These are phyloP conservation scores for Hypoxylon lenormandii DNA, from an alignment of 495 filamentous ascomycete species.

Conservation along the genomic window DNA sequence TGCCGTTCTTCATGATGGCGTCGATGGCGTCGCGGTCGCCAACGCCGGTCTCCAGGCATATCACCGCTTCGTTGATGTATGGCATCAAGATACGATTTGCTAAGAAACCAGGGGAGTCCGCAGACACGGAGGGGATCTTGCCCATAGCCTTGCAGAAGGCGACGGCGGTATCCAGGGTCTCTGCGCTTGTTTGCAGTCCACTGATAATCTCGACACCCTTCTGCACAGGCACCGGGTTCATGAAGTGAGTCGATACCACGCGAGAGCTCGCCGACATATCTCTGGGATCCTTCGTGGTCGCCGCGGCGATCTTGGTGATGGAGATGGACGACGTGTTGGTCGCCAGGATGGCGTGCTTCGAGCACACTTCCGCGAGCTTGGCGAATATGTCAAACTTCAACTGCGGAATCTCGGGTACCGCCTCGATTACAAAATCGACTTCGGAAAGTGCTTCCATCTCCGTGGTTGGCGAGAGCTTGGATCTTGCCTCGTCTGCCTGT, in stretches of 20 bases:
- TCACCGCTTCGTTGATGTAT: slow-evolving; percentile 98
- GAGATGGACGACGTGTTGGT: slow-evolving; percentile 98
- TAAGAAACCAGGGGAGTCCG: slow-evolving; percentile 92
- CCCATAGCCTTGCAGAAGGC: slow-evolving; percentile 90
- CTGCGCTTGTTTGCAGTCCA: slow-evolving; percentile 86
- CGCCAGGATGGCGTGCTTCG: slow-evolving; percentile 88
- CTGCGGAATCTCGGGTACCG: slow-evolving; percentile 89
- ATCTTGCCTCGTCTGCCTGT: slow-evolving; percentile 75
- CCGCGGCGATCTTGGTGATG: slow-evolving; percentile 93
- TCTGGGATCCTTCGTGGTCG: slow-evolving; percentile 78
- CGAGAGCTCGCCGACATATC: slow-evolving; percentile 85
- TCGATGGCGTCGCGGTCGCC: slow-evolving; percentile 91
- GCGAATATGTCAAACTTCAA: slow-evolving; percentile 91
- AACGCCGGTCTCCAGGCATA: slow-evolving; percentile 93
- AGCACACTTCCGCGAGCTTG: slow-evolving; percentile 82
- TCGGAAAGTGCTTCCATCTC: slow-evolving; percentile 81
- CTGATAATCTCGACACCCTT: slow-evolving; percentile 98
- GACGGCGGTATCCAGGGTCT: slow-evolving; percentile 84
- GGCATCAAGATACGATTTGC: slow-evolving; percentile 98
- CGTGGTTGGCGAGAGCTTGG: slow-evolving; percentile 75
- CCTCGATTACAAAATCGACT: slow-evolving; percentile 98
- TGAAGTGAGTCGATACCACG: slow-evolving; percentile 97
- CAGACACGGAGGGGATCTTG: slow-evolving; percentile 86
- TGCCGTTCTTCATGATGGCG: slow-evolving; percentile 98
- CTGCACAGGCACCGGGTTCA: slow-evolving; percentile 98